Conservation (phyloP, 305 asterid genomes). For the Solanum hybrid region DNA sequence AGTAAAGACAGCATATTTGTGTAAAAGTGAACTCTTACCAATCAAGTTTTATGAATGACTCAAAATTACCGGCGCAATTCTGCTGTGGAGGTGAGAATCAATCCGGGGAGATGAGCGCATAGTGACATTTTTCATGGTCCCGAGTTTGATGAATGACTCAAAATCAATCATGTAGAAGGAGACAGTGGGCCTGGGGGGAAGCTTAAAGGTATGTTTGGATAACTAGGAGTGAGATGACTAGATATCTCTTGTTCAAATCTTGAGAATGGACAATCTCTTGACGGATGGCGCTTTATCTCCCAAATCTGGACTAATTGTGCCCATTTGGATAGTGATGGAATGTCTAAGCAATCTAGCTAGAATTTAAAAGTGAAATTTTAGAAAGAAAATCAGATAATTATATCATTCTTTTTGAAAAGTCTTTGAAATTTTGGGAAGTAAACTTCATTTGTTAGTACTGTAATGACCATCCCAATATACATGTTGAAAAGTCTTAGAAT, state of each 20-base stretch:
- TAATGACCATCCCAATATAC: not conserved
- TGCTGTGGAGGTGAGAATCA: not conserved
- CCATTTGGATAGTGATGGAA: too few relatives aligned
- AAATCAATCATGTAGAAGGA: not conserved
- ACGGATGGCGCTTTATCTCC: not conserved
- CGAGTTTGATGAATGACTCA: not conserved
- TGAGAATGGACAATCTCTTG: not conserved
- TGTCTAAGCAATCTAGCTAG: too few relatives aligned
- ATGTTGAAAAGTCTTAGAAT: not conserved
- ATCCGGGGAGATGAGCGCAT: not conserved
- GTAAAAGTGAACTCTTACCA: not conserved
- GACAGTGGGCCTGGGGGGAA: not conserved
- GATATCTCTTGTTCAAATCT: not conserved
- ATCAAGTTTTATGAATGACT: not conserved
- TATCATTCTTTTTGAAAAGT: not conserved
- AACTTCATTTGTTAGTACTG: not conserved
- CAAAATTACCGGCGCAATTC: not conserved
- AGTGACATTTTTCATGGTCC: not conserved
- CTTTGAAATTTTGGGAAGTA: not conserved
- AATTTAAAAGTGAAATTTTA: too few relatives aligned
- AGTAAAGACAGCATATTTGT: not conserved
- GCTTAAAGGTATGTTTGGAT: not conserved
- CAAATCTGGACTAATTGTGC: too few relatives aligned
- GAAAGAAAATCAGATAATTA: not conserved
- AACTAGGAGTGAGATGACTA: not conserved